Conservation (phyloP, 202 grass and related monocot genomes). For the Digitaria exilis region DNA sequence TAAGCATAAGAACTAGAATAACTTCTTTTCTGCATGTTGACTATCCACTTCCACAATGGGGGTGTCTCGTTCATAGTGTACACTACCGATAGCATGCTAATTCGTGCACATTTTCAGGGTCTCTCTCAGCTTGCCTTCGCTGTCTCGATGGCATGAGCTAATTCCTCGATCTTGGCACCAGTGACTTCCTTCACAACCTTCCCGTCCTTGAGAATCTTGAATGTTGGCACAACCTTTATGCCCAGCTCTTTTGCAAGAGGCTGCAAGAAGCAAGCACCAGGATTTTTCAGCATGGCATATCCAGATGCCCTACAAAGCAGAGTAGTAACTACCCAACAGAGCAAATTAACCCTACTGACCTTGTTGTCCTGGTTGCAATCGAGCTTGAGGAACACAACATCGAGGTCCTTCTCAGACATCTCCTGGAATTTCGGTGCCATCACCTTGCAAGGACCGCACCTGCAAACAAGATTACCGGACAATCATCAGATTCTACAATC, state of each 20-base stretch:
- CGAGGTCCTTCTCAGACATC: conserved; percentile 82
- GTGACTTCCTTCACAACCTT: conserved; percentile 87
- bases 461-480: conserved; percentile 31
- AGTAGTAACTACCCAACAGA: conserved; percentile 11
- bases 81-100: conserved; percentile 39
- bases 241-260: conserved; percentile 85
- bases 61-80: conserved; percentile 42
- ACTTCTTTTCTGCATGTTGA: conserved; percentile 25
- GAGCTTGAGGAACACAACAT: conserved; percentile 83
- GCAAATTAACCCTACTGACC: conserved; percentile 31
- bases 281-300: conserved; percentile 6
- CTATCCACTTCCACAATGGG: conserved; percentile 38
- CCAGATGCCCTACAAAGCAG: neutral
- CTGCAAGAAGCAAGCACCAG: conserved; percentile 47
- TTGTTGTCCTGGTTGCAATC: conserved; percentile 94
- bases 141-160: conserved; percentile 58
- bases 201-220: conserved; percentile 88
- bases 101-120: conserved; percentile 26
- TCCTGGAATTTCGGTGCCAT: conserved; percentile 83
- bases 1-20: conserved; percentile 36
- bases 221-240: conserved; percentile 84
- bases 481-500: neutral
- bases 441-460: conserved; percentile 92
- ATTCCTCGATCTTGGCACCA: conserved; percentile 80
- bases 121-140: conserved; percentile 63